Evolutionary conservation across 2,329 filamentous ascomycete species (phyloP), one percentile per base, ranked within the genome.

Genomic region (Decorospora gaudefroyi): DNA sequence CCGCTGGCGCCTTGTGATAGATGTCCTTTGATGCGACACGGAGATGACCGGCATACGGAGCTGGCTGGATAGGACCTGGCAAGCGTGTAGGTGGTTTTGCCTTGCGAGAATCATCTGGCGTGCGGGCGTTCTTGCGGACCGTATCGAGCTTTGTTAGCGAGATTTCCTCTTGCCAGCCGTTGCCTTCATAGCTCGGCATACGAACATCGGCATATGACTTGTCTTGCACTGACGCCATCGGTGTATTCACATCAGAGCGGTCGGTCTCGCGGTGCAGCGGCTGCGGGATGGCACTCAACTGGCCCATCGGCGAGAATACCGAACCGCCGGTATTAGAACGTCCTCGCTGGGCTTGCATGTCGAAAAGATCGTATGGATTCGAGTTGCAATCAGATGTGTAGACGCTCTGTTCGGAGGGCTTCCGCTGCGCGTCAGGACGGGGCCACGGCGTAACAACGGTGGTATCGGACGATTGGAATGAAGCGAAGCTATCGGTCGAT

Each of bases 171-270:
- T 50, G 43, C 22, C 57, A 64, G 3, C 42, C 60, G 9, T 41
- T 64, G 6, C 57, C 60, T 33, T 60, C 56, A 16, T 65, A 63
- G 41, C 61, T 65, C 7, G 60, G 60, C 11, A 42, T 16, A 18
- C 57, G 51, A 18, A 29, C 8, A n/a, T 49, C 34, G 18, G 33
- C 21, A 17, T 17, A 22, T 8, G 40, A 45, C 7, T 48, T 36
- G 10, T 26, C 10, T 2, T 21, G 17, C 11, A 49, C 7, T 5
- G 18, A 13, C 13, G 31, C 36, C 10, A 25, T 16, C 3, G 25
- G 16, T 11, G 35, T 23, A 19, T 8, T 21, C 26, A 22, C 19
- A 13, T 11, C 17, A 15, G 28, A 29, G 27, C 12, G 18, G 21
- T 25, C 22, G 12, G n/a, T 15, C 1, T 37, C 26, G 3, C 38